These are phyloP conservation scores for Solanum rostratum DNA, from an alignment of 257 asterid species.

Conservation along the genomic window DNA sequence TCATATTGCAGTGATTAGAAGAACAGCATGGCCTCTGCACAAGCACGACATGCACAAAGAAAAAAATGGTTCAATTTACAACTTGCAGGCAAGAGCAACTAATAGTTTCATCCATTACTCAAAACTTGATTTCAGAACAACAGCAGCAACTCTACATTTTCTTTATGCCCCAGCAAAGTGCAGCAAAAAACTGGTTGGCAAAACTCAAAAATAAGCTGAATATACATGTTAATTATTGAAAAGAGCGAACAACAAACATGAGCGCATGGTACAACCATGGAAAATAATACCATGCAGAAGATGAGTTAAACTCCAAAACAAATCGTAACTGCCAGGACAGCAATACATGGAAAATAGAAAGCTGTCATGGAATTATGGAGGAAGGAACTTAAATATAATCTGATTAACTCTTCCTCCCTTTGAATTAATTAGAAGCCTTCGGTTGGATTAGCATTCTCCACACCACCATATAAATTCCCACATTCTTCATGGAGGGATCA, in stretches of 20 bases:
- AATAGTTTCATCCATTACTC: not conserved
- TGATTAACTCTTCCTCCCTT: not conserved
- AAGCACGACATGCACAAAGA: not conserved
- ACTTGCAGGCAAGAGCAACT: not conserved
- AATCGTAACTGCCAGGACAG: not conserved
- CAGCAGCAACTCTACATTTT: not conserved
- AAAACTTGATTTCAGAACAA: not conserved
- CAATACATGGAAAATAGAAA: not conserved
- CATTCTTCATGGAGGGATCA: not conserved
- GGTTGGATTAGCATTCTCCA: not conserved
- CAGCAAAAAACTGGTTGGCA: not conserved
- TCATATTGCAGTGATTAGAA: not conserved
- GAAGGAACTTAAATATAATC: not conserved
- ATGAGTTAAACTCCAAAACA: not conserved
- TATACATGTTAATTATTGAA: not conserved
- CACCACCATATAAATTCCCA: not conserved
- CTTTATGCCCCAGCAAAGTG: not conserved
- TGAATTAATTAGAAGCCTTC: not conserved
- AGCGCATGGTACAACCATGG: not conserved
- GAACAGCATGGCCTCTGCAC: not conserved
- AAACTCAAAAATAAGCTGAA: not conserved
- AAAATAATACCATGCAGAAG: not conserved
- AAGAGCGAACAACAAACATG: not conserved
- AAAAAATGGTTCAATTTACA: not conserved
- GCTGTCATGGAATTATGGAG: not conserved